phyloP scores from a whole-genome alignment of 768 basidiomycete species.

The Tulasnella sp. region DNA sequence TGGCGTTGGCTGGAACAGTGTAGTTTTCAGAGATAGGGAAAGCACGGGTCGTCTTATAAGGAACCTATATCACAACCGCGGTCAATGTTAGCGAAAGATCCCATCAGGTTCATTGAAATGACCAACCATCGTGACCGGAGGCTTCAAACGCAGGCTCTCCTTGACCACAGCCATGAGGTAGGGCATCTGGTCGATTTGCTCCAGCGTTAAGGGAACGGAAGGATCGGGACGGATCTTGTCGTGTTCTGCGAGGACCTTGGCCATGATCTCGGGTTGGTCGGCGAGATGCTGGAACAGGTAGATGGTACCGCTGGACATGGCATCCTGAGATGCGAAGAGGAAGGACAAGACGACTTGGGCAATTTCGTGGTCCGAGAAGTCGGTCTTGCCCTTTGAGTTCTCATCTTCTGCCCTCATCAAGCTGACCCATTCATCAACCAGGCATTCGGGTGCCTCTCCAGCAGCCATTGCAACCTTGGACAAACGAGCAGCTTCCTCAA shows the following conservation, averaged over 20 bases:
- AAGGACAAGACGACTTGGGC: constrained; percentile 96
- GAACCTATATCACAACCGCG: constrained; percentile 53
- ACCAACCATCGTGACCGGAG: constrained; percentile 92
- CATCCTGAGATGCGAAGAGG: constrained; percentile 94
- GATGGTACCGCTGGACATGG: constrained; percentile 95
- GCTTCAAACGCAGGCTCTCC: constrained; percentile 85
- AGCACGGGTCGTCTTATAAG: constrained; percentile 82
- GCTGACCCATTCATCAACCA: constrained; percentile 89
- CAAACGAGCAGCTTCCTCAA: constrained; percentile 69
- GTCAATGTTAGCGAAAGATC: constrained; percentile 27
- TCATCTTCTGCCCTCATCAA: constrained; percentile 58
- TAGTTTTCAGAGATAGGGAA: constrained; percentile 93
- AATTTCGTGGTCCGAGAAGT: constrained; percentile 93
- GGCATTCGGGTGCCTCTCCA: constrained; percentile 76
- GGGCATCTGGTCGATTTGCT: constrained; percentile 87
- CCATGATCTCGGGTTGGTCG: constrained; percentile 83
- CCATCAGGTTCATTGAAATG: constrained; percentile 5
- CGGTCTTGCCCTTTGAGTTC: constrained; percentile 63
- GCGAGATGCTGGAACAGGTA: constrained; percentile 95
- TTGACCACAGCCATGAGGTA: constrained; percentile 91
- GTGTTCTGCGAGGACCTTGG: constrained; percentile 89
- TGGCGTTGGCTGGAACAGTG: constrained; percentile 83
- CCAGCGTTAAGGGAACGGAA: constrained; percentile 73
- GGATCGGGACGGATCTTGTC: constrained; percentile 72
- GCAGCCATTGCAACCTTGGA: constrained; percentile 79